Percentiles rank a stretch among this genome's conserved stretches.
Evolutionary conservation across 345 rosid species (phyloP).

Genomic region (Streptanthus diversifolius): DNA sequence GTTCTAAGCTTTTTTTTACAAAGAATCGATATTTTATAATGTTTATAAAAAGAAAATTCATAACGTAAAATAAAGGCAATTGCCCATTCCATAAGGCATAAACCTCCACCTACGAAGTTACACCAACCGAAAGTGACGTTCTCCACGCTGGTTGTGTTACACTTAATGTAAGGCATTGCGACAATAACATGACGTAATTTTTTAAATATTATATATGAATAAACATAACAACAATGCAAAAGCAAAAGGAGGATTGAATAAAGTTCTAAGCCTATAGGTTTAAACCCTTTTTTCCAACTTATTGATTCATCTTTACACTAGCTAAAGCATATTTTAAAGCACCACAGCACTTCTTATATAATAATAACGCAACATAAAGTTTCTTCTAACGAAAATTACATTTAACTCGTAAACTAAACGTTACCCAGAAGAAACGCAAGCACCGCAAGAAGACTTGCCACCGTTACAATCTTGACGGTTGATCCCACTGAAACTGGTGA

Average conservation of each 20-base stretch:
- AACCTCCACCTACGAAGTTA: conserved; percentile 8
- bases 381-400: background rate
- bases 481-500: conserved; percentile 14
- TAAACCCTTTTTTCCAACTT: background rate
- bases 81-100: background rate
- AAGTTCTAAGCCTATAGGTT: background rate
- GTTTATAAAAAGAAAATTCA: background rate
- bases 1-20: no score
- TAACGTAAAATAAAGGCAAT: background rate
- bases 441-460: background rate
- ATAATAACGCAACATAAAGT: background rate
- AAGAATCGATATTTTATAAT: background rate
- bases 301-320: background rate
- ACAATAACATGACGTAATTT: background rate
- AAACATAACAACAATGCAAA: background rate
- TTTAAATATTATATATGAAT: background rate
- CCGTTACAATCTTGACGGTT: conserved; percentile 5
- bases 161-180: background rate
- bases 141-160: conserved; percentile 11
- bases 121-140: conserved; percentile 13
- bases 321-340: background rate
- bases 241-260: background rate
- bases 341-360: background rate
- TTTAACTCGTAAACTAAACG: background rate
- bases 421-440: background rate